phyloP scores from a whole-genome alignment of 2,329 filamentous ascomycete species.

The Exophiala spinifera region DNA sequence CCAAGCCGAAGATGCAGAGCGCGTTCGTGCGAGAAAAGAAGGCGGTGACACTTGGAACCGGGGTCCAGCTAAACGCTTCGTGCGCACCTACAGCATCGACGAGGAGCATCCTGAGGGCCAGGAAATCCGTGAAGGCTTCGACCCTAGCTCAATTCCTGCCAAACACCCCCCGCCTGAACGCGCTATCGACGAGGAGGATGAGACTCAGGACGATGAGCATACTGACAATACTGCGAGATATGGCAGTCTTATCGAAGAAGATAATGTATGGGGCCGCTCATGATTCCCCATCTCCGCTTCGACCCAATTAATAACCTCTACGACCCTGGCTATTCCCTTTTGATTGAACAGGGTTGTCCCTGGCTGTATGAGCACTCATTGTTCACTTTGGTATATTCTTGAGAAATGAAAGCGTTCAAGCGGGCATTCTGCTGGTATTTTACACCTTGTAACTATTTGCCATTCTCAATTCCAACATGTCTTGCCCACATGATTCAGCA shows the following conservation, averaged over 20 bases:
- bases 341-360: neutral
- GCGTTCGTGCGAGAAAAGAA: slow-evolving; percentile 61
- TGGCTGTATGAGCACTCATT: neutral
- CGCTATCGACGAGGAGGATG: slow-evolving; percentile 25
- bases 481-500: no score
- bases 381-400: neutral
- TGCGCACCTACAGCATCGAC: slow-evolving; percentile 26
- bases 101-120: slow-evolving; percentile 21
- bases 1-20: slow-evolving; percentile 60
- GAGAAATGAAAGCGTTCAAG: slow-evolving; percentile 17
- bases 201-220: slow-evolving; percentile 20
- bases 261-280: slow-evolving; percentile 25
- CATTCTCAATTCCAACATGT: no score
- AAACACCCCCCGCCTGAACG: slow-evolving; percentile 27
- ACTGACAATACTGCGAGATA: slow-evolving; percentile 13
- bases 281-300: neutral
- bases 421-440: neutral
- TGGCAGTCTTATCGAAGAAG: slow-evolving; percentile 22
- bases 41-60: slow-evolving; percentile 60
- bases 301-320: neutral
- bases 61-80: slow-evolving; percentile 29
- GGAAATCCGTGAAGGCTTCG: slow-evolving; percentile 29
- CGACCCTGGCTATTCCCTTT: neutral
- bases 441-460: no score
- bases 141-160: slow-evolving; percentile 25